Conservation (phyloP, 257 asterid genomes). For the Rauvolfia tetraphylla region DNA sequence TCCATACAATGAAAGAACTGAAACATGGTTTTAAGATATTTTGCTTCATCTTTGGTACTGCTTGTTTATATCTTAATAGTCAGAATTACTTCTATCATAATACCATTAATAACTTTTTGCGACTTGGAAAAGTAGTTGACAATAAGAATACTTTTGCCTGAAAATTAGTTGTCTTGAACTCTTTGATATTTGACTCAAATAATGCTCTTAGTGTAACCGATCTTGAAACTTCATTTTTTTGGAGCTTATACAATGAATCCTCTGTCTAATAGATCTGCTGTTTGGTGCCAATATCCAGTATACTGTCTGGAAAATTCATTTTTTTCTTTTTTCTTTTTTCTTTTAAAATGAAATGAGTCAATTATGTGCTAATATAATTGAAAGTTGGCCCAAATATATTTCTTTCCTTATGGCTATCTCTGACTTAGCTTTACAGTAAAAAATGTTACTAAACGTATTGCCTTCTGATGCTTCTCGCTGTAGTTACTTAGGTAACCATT, state of each 20-base stretch:
- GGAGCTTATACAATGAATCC: neutral
- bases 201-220: neutral
- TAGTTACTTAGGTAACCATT: neutral
- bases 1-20: neutral
- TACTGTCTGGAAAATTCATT: neutral
- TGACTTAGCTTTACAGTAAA: neutral
- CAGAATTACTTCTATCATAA: neutral
- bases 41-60: neutral
- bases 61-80: neutral
- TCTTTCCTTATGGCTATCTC: neutral
- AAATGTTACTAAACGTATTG: neutral
- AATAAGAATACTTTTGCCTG: neutral
- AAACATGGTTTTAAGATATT: neutral
- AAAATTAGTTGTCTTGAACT: neutral
- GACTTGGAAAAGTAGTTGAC: neutral
- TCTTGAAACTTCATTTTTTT: neutral
- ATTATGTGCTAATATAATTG: neutral
- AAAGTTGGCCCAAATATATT: neutral
- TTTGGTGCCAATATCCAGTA: neutral
- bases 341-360: neutral
- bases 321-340: too few species aligned
- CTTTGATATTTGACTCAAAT: neutral
- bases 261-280: neutral
- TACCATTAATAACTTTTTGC: neutral
- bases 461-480: neutral